Evolutionary conservation across 129 eudicot genomes (phyloP), one percentile per base, ranked within the genome.

Genomic region (Saussurea involucrata): DNA sequence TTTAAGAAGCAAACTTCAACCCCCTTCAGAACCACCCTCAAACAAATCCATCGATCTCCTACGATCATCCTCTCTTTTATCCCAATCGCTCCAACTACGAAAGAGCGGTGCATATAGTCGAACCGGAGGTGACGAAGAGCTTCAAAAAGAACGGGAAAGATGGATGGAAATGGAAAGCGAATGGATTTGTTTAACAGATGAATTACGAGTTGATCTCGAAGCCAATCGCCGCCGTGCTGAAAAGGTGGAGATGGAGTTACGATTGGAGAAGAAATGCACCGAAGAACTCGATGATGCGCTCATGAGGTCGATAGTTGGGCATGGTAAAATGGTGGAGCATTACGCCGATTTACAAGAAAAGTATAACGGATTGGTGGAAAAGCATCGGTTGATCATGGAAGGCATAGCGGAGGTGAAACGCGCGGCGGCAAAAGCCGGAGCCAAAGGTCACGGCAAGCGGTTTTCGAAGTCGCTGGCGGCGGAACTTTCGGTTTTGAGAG

Each of bases 81-180:
- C 93, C 18, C 96, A 90, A 66, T 95, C 99, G 17, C 76, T 91
- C 46, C 93, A 86, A 15, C 34, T 95, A 69, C 84, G 93, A 66
- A 91, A 92, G 78, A 95, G 99, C 29, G 83, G 83, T 24, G 76
- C 87, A 46, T 77, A 28, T 69, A 20, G 84, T 49, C 85, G 73
- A 8, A 79, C 67, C 55, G 76, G 68, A 68, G 84, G 31, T 12
- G 85, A 31, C 12, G 97, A 95, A 85, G 99, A 95, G n/a, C 80
- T 91, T 1, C 94, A 95, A 73, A 95, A 88, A 76, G 99, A 95
- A 82, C 80, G 96, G 61, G 84, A 91, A 76, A 82, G 86, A 73
- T 95, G 96, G 97, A 92, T 87, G 86, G 99, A 95, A 66, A 91
- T 92, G 97, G 99, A 95, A 82, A 95, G 99, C 25, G 96, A 95